Evolutionary conservation across 495 filamentous ascomycete genomes (phyloP), one percentile per base, ranked within the genome.

Genomic region (Penicillium chermesinum): DNA sequence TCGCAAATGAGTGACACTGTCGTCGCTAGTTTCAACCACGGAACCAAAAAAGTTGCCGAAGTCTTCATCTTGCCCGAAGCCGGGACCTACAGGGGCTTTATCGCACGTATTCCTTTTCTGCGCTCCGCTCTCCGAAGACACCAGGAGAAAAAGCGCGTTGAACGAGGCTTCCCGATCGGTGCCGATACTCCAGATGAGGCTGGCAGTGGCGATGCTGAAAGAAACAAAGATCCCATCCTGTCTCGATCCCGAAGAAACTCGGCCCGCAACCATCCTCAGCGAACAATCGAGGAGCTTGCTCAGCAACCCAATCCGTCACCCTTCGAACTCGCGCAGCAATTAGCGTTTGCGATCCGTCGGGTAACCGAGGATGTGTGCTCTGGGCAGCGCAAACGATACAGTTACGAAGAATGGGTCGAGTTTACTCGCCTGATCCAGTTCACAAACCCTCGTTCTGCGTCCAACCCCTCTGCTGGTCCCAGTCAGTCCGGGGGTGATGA

Each of bases 321-420:
- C 1, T 51, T 54, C 15, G 61, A 72, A 25, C 65, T 83, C 1
- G 77, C 78, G 1, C 67, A 71, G 13, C 69, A 72, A 43, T 69
- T 85, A 7, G 75, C 74, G 5, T 65, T 73, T 35, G 73, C 72
- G n/a, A 82, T 85, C 45, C 71, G 76, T 0, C 62, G 54, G 18
- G 69, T 70, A 4, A 70, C 76, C 3, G 57, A 72, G 18, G 74
- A 84, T 55, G 67, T 74, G 9, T 58, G 64, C 1, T 50, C 50
- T 4, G 57, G 64, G 1, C 57, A 68, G 19, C 60, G 57, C 1
- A 78, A 74, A 48, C 57, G 64, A 14, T 85, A 85, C 50, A 61
- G 47, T 3, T 85, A 83, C 48, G 81, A 83, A 51, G 81, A 85
- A 54, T 85, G 82, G 82, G 80, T 77, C 9, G 73, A 81, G 38